phyloP scores from a whole-genome alignment of 805 yeast genomes.

The Candida adriatica region DNA sequence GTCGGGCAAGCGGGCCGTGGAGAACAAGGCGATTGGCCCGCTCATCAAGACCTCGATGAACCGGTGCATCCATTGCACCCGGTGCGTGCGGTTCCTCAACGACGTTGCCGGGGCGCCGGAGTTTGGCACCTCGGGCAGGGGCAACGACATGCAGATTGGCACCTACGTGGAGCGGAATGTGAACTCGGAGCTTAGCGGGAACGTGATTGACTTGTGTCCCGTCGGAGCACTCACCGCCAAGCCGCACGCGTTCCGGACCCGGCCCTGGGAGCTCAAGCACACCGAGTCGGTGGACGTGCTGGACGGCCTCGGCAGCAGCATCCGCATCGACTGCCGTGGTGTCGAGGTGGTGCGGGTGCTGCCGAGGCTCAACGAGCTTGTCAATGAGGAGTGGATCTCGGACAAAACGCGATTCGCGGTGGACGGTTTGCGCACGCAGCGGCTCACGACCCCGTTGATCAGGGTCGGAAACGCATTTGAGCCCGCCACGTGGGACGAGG shows the following conservation, averaged over 20 bases:
- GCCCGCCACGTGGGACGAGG: conserved; percentile 84
- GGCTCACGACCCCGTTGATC: conserved; percentile 75
- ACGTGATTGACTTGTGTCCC: conserved; percentile 82
- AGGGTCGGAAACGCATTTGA: conserved; percentile 63
- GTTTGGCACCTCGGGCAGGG: conserved; percentile 84
- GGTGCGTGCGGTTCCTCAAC: conserved; percentile 85
- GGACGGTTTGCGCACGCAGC: conserved; percentile 81
- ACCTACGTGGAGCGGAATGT: conserved; percentile 81
- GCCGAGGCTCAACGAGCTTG: conserved; percentile 79
- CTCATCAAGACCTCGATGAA: conserved; percentile 86
- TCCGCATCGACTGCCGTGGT: conserved; percentile 83
- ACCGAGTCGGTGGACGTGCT: conserved; percentile 80
- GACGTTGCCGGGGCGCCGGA: conserved; percentile 93
- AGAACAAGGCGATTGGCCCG: conserved; percentile 87
- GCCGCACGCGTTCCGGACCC: conserved; percentile 87
- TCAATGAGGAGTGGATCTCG: conserved; percentile 88
- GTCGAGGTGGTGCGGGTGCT: conserved; percentile 80
- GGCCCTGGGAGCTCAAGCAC: conserved; percentile 91
- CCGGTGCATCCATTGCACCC: conserved; percentile 87
- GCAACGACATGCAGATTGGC: conserved; percentile 89
- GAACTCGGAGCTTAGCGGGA: conserved; percentile 80
- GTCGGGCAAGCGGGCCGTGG: conserved; percentile 82
- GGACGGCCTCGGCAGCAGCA: conserved; percentile 78
- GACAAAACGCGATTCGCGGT: conserved; percentile 83
- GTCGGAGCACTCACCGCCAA: conserved; percentile 88